Percentiles rank a stretch among this genome's conserved stretches.
Evolutionary conservation across 1,284 basidiomycete species (phyloP).

Genomic region (Cryptococcus neoformans): DNA sequence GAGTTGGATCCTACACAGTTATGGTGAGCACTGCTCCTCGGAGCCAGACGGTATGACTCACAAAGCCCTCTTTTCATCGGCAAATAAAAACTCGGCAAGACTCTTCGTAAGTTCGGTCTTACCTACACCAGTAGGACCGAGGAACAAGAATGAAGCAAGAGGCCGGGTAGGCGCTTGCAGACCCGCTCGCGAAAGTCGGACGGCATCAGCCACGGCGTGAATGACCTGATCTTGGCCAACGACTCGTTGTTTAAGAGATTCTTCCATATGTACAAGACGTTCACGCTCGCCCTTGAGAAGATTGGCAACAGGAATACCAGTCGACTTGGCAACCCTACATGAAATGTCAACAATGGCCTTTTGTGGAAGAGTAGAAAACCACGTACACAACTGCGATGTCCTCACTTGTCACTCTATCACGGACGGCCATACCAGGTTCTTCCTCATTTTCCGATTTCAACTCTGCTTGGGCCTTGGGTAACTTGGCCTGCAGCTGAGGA

Average conservation of each 20-base stretch:
- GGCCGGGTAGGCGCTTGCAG: constrained; percentile 81
- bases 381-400: constrained; percentile 76
- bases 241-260: constrained; percentile 66
- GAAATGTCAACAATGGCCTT: background rate
- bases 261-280: constrained; percentile 90
- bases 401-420: constrained; percentile 81
- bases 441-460: constrained; percentile 55
- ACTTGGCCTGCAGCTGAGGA: constrained; percentile 70
- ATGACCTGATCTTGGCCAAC: constrained; percentile 88
- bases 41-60: constrained; percentile 46
- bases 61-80: constrained; percentile 80
- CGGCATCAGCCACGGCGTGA: constrained; percentile 74
- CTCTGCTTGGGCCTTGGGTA: constrained; percentile 60
- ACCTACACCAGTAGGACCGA: constrained; percentile 69
- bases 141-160: constrained; percentile 86
- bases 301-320: constrained; percentile 88
- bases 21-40: background rate
- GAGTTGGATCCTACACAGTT: constrained; percentile 65
- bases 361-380: background rate
- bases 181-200: constrained; percentile 85
- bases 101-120: constrained; percentile 88
- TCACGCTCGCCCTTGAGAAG: constrained; percentile 85
- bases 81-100: constrained; percentile 79
- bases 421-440: constrained; percentile 61
- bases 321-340: constrained; percentile 67